These are phyloP conservation scores for Macrolepiota fuliginosa DNA, from an alignment of 768 basidiomycete species.

Conservation along the genomic window DNA sequence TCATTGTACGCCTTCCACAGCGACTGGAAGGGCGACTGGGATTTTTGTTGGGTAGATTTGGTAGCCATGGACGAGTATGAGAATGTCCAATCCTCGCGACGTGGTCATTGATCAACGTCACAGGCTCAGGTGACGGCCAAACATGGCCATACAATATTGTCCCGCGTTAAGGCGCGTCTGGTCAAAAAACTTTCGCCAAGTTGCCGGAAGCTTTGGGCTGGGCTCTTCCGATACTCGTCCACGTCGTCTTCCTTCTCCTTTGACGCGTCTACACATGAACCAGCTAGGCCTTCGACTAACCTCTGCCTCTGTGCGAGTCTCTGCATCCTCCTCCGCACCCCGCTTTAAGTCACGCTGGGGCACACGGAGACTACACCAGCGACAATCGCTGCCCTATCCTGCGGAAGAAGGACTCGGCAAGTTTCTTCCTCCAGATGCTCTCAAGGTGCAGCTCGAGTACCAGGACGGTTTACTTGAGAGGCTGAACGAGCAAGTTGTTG, in stretches of 20 bases:
- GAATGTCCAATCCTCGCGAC: slow-evolving; percentile 23
- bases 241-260: not conserved
- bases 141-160: slow-evolving; percentile 25
- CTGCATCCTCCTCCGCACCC: slow-evolving; percentile 16
- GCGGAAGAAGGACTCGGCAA: slow-evolving; percentile 71
- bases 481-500: slow-evolving; percentile 70
- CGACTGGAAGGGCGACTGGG: slow-evolving; percentile 39
- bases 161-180: slow-evolving; percentile 13
- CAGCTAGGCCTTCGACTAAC: slow-evolving; percentile 28
- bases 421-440: slow-evolving; percentile 73
- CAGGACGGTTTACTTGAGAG: slow-evolving; percentile 81
- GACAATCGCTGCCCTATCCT: slow-evolving; percentile 58
- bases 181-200: slow-evolving; percentile 14
- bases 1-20: slow-evolving; percentile 78
- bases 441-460: slow-evolving; percentile 76
- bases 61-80: slow-evolving; percentile 29
- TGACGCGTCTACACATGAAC: slow-evolving; percentile 13
- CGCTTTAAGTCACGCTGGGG: slow-evolving; percentile 23
- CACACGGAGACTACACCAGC: slow-evolving; percentile 46
- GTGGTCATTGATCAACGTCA: slow-evolving; percentile 25
- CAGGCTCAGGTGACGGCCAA: slow-evolving; percentile 28
- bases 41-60: slow-evolving; percentile 27
- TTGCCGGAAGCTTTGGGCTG: not conserved
- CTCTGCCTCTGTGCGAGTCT: slow-evolving; percentile 24
- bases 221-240: slow-evolving; percentile 2